phyloP scores from a whole-genome alignment of 2,329 filamentous ascomycete genomes.

The Xylaria polymorpha region DNA sequence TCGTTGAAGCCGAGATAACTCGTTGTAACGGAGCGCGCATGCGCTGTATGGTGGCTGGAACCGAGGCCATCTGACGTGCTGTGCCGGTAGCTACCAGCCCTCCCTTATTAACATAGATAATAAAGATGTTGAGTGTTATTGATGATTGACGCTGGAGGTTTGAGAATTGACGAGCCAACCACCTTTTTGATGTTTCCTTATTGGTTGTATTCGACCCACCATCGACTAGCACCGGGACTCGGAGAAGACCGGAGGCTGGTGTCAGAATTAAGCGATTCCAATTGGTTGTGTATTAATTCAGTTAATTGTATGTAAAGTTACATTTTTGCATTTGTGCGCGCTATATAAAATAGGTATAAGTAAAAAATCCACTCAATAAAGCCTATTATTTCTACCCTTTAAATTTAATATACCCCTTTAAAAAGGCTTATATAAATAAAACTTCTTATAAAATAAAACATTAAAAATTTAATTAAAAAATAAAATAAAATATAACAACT shows the following conservation, averaged over 20 bases:
- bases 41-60: slow-evolving; percentile 46
- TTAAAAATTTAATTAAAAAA: too few relatives aligned
- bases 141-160: background rate
- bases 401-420: too few relatives aligned
- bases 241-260: slow-evolving; percentile 27
- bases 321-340: too few relatives aligned
- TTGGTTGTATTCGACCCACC: background rate
- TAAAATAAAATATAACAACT: too few relatives aligned
- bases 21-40: slow-evolving; percentile 48
- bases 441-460: too few relatives aligned
- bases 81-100: background rate
- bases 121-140: background rate
- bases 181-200: slow-evolving; percentile 21
- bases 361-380: too few relatives aligned
- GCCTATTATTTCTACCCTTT: too few relatives aligned
- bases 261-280: too few relatives aligned
- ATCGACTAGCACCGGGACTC: slow-evolving; percentile 27
- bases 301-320: too few relatives aligned
- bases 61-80: slow-evolving; percentile 43
- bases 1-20: slow-evolving; percentile 42
- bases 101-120: background rate
- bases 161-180: slow-evolving; percentile 8
- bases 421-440: too few relatives aligned
- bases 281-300: too few relatives aligned
- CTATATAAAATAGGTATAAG: too few relatives aligned